Conservation (phyloP, 768 basidiomycete genomes). For the Leccinum longicurvipes region DNA sequence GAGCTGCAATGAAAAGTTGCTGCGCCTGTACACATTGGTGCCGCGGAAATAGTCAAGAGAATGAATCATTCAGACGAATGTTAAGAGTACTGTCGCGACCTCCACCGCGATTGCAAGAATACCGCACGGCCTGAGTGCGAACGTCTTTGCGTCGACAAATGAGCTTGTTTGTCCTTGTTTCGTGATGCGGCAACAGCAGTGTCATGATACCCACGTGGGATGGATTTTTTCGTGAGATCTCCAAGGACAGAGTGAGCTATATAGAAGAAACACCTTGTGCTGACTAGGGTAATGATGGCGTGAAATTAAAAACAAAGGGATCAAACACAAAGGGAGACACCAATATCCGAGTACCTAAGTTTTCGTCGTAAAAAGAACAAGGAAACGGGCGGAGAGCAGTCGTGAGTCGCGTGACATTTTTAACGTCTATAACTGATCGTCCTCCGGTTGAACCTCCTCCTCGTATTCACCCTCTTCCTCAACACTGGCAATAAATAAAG, state of each 20-base stretch:
- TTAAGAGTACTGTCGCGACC: background rate
- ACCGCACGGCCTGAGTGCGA: no score
- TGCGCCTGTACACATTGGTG: slow-evolving; percentile 34
- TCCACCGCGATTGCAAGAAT: no score
- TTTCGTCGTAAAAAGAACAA: slow-evolving; percentile 30
- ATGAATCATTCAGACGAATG: background rate
- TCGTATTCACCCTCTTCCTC: slow-evolving; percentile 91
- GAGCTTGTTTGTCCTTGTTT: slow-evolving; percentile 12
- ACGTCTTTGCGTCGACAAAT: no score
- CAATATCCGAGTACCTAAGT: slow-evolving; percentile 36
- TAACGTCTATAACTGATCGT: slow-evolving; percentile 48
- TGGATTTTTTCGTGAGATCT: slow-evolving; percentile 2
- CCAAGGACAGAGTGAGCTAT: background rate
- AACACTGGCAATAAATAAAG: slow-evolving; percentile 41
- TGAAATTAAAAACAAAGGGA: slow-evolving; percentile 32
- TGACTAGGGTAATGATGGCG: slow-evolving; percentile 31
- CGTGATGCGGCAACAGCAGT: background rate
- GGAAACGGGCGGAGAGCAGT: slow-evolving; percentile 15
- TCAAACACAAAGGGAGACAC: slow-evolving; percentile 27
- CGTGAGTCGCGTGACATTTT: slow-evolving; percentile 19
- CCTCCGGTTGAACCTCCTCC: slow-evolving; percentile 65
- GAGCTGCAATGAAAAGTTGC: slow-evolving; percentile 28
- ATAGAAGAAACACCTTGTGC: slow-evolving; percentile 10
- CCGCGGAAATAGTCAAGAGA: background rate
- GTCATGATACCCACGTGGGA: background rate